These are phyloP conservation scores for Quercus dentata DNA, from an alignment of 306 rosid species.

Conservation along the genomic window DNA sequence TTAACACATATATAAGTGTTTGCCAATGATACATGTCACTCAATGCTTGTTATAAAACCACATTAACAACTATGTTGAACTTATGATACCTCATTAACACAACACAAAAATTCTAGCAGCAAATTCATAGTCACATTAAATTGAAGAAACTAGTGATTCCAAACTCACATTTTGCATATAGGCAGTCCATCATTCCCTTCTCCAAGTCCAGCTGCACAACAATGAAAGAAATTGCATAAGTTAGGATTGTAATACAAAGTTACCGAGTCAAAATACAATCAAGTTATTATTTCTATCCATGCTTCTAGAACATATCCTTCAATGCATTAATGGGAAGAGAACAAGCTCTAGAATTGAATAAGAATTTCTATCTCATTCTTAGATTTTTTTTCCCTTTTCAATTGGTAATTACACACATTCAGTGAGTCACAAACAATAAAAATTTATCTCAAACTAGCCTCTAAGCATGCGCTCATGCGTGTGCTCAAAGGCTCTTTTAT, in stretches of 20 bases:
- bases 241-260: not conserved
- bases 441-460: not conserved
- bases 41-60: not conserved
- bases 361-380: not conserved
- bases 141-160: not conserved
- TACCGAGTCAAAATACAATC: not conserved
- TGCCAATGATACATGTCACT: not conserved
- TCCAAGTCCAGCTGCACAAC: slow-evolving; percentile 73
- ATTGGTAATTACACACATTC: not conserved
- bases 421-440: too few species aligned
- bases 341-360: not conserved
- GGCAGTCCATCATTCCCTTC: slow-evolving; percentile 94
- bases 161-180: slow-evolving; percentile 90
- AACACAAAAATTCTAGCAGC: not conserved
- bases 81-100: not conserved
- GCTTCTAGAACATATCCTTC: not conserved
- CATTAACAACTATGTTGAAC: not conserved
- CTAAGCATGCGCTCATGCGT: too few species aligned
- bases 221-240: slow-evolving; percentile 9
- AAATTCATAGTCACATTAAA: not conserved
- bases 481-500: too few species aligned
- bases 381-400: not conserved
- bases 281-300: not conserved
- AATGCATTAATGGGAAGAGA: not conserved
- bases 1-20: not conserved